Percentiles rank a stretch among this genome's conserved stretches.
These are phyloP conservation scores for Arthonia radiata DNA, from an alignment of 495 filamentous ascomycete species.

Conservation along the genomic window DNA sequence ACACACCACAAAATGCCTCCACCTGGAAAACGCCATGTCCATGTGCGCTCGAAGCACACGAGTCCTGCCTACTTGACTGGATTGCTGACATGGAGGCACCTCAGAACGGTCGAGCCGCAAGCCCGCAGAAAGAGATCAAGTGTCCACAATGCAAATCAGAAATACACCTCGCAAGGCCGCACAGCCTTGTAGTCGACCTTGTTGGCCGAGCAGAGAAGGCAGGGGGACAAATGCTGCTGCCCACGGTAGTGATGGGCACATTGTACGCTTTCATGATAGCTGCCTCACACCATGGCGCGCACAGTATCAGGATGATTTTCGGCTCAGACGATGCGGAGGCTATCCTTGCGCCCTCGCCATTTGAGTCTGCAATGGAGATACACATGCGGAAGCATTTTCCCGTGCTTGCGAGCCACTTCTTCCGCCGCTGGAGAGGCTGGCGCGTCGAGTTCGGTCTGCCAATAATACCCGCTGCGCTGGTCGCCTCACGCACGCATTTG, in stretches of 20 bases:
- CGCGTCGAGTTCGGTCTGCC: slow-evolving; percentile 27
- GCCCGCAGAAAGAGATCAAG: slow-evolving; percentile 28
- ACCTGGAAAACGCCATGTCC: slow-evolving; percentile 74
- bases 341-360: background rate
- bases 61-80: slow-evolving; percentile 76
- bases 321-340: background rate
- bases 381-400: background rate
- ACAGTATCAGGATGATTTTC: background rate
- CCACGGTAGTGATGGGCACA: background rate
- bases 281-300: background rate
- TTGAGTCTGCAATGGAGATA: background rate
- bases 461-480: slow-evolving; percentile 32
- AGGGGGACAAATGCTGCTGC: slow-evolving; percentile 9
- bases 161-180: slow-evolving; percentile 48
- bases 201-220: slow-evolving; percentile 27
- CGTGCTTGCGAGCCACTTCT: background rate
- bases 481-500: slow-evolving; percentile 31
- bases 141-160: slow-evolving; percentile 77
- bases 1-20: slow-evolving; percentile 28
- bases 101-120: slow-evolving; percentile 23
- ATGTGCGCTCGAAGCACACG: slow-evolving; percentile 73
- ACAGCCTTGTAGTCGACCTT: slow-evolving; percentile 36
- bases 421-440: slow-evolving; percentile 1
- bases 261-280: background rate
- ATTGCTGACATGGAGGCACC: slow-evolving; percentile 56